These are phyloP conservation scores for Casuarina glauca DNA, from an alignment of 306 rosid genomes.

Conservation along the genomic window DNA sequence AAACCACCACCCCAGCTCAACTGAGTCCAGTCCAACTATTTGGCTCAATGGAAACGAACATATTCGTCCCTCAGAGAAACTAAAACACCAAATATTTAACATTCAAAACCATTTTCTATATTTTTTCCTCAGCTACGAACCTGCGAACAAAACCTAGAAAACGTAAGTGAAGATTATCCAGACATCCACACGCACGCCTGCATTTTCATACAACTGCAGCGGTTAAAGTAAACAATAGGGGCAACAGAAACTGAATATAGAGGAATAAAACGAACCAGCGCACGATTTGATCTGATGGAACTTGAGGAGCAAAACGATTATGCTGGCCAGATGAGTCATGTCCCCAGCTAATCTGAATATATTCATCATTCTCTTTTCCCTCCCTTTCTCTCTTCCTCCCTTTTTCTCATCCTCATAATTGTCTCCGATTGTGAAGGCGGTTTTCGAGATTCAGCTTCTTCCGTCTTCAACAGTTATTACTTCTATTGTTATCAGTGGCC, in stretches of 20 bases:
- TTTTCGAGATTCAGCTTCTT: neutral
- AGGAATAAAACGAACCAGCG: neutral
- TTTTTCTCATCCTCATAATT: neutral
- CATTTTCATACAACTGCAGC: neutral
- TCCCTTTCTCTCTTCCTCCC: neutral
- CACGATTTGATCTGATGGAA: slow-evolving; percentile 22
- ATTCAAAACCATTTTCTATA: neutral
- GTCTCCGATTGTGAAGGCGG: neutral
- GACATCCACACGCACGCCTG: no score
- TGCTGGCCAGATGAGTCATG: slow-evolving; percentile 26
- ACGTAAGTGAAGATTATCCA: neutral
- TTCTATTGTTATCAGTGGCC: neutral
- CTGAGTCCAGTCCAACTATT: neutral
- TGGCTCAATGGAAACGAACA: neutral
- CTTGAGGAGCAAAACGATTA: slow-evolving; percentile 25
- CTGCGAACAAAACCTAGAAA: neutral
- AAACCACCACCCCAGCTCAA: neutral
- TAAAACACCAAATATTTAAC: neutral
- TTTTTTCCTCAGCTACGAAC: neutral
- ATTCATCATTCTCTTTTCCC: neutral
- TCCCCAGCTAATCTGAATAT: slow-evolving; percentile 32
- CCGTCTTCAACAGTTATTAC: neutral
- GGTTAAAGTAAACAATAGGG: no score
- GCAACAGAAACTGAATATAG: neutral
- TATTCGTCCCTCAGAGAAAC: neutral